Percentiles rank a stretch among this genome's conserved stretches.
These are phyloP conservation scores for Trichoderma lentiforme DNA, from an alignment of 2,329 filamentous ascomycete species.

Conservation along the genomic window DNA sequence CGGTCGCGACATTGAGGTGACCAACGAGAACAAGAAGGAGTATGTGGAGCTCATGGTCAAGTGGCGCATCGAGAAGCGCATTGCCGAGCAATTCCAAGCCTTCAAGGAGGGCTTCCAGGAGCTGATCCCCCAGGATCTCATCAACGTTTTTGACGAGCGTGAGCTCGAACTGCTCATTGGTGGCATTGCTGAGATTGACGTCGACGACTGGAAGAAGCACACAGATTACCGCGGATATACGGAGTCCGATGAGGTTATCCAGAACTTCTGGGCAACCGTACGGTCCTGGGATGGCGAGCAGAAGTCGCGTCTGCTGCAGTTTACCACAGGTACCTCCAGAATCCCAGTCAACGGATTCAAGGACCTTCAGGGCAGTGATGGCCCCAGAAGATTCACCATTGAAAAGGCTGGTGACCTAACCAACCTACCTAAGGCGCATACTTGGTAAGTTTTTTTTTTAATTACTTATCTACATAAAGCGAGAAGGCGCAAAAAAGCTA, in stretches of 20 bases:
- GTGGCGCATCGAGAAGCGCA: slow-evolving; percentile 98
- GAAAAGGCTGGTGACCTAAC: slow-evolving; percentile 91
- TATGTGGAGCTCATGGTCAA: slow-evolving; percentile 98
- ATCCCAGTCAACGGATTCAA: slow-evolving; percentile 99
- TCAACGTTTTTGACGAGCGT: slow-evolving; percentile 98
- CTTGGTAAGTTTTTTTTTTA: slow-evolving; percentile 65
- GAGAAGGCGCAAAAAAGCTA: slow-evolving; percentile 12
- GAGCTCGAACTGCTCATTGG: slow-evolving; percentile 95
- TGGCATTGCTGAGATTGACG: slow-evolving; percentile 99
- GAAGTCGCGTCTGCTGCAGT: slow-evolving; percentile 92
- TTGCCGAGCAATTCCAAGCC: slow-evolving; percentile 96
- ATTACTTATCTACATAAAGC: background rate
- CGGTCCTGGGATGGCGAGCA: slow-evolving; percentile 97
- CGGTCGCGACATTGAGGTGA: slow-evolving; percentile 90
- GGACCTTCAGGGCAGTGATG: slow-evolving; percentile 94
- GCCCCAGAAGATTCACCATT: slow-evolving; percentile 92
- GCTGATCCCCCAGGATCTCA: slow-evolving; percentile 90
- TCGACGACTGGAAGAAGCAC: slow-evolving; percentile 99
- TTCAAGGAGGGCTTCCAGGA: slow-evolving; percentile 98
- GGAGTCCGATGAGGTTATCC: slow-evolving; percentile 93
- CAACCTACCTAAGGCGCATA: slow-evolving; percentile 94
- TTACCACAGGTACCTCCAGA: slow-evolving; percentile 93
- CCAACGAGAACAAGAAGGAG: slow-evolving; percentile 98
- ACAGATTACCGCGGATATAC: slow-evolving; percentile 99
- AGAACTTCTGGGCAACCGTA: slow-evolving; percentile 98